Base-by-base conservation (phyloP, 495 filamentous ascomycete genomes). In the Lophium mytilinum region DNA sequence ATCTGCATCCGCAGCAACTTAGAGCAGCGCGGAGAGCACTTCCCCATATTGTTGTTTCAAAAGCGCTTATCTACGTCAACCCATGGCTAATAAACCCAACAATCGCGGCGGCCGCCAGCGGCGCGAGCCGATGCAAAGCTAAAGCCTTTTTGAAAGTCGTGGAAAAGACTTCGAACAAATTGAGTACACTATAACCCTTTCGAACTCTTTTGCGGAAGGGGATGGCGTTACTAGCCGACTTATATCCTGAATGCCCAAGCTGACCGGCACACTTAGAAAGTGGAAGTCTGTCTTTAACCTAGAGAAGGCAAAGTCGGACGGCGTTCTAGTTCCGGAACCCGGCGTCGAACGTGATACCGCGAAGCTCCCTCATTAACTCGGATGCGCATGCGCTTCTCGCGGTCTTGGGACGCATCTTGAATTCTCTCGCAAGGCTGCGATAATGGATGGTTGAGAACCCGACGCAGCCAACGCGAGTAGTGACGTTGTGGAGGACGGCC, bases 381-480 rank as follows among this genome's bases (percentile, higher is more conserved):
- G 55, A 99, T 97, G 57, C 84, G 84, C 94, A 99, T 99, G 9
- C 94, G 78, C 67, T 84, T 86, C 3, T 89, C 80, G 14, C 80
- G 69, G 43, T 86, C 69, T 97, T 90, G 0, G 94, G 90, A 68
- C 97, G 94, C 21, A 75, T 72, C 50, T 83, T 81, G 67, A 97
- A 99, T 67, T 97, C 94, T 1, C 85, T 80, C 8, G 94, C 90
- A 10, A 99, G 79, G 12, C 86, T 90, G 69, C 96, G 94, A 70
- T 99, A 99, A 67, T 99, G 93, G 0, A 93, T 99, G 5, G 93
- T 94, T 69, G 97, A 99, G 82, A 96, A 96, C 34, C 94, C 93
- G 30, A 94, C 68, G 37, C 92, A 94, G 57, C 94, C 94, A 45
- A 96, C 86, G 67, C 96, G 89, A 5, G 87, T 88, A 18, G 93